Evolutionary conservation across 2,329 filamentous ascomycete genomes (phyloP).

Genomic region (Xylaria polymorpha): DNA sequence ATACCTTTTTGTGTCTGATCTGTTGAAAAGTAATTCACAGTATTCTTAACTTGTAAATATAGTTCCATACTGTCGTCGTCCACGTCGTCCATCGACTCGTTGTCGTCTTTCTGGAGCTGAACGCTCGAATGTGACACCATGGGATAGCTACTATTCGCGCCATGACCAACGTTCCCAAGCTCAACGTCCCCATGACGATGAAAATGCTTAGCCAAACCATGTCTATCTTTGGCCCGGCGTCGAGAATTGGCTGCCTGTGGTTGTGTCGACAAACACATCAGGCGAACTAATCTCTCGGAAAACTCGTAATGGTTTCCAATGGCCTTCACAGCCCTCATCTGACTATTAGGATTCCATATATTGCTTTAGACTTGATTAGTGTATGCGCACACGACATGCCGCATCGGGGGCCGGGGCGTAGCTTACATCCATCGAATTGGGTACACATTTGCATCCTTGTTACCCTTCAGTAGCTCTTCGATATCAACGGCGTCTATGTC

Average conservation of each 20-base stretch:
- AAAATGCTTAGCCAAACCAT: slow-evolving; percentile 29
- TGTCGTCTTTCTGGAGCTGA: slow-evolving; percentile 23
- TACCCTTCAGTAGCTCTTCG: slow-evolving; percentile 51
- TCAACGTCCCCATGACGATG: slow-evolving; percentile 41
- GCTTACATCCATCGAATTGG: slow-evolving; percentile 77
- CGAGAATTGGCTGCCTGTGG: slow-evolving; percentile 22
- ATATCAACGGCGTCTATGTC: slow-evolving; percentile 61
- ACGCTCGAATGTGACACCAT: slow-evolving; percentile 27
- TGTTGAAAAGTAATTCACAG: slow-evolving; percentile 81
- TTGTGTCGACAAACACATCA: slow-evolving; percentile 60
- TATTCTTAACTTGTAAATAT: slow-evolving; percentile 70
- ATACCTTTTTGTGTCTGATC: slow-evolving; percentile 74
- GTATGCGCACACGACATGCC: neutral
- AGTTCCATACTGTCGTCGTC: slow-evolving; percentile 50
- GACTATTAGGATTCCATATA: slow-evolving; percentile 74
- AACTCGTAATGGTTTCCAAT: slow-evolving; percentile 74
- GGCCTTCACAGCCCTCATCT: slow-evolving; percentile 64
- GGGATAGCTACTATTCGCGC: slow-evolving; percentile 15
- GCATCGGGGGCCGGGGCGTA: neutral
- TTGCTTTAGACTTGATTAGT: slow-evolving; percentile 60
- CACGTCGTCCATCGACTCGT: slow-evolving; percentile 20
- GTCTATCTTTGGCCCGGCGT: slow-evolving; percentile 35
- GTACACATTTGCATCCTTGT: slow-evolving; percentile 54
- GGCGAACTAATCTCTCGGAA: slow-evolving; percentile 71
- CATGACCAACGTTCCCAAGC: slow-evolving; percentile 36